A percentile compares a stretch with the other conserved stretches of the same genome.
These are phyloP conservation scores for Pharus latifolius DNA, from an alignment of 176 grass and related monocot species.

Conservation along the genomic window DNA sequence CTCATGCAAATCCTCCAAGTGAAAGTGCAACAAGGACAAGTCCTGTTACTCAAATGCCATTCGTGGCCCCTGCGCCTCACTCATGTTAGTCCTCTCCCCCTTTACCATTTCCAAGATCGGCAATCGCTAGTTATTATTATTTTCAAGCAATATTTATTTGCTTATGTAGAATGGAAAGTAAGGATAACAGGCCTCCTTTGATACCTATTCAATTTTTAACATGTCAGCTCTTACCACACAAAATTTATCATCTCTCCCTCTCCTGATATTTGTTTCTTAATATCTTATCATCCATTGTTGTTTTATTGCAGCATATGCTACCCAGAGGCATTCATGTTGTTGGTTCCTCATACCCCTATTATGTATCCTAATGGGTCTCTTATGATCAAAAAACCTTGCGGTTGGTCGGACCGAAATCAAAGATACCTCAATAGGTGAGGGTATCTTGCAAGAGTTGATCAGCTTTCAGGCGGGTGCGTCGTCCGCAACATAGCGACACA, in stretches of 20 bases:
- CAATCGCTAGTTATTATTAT: neutral
- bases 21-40: neutral
- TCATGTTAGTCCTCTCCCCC: slow-evolving; percentile 21
- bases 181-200: no score
- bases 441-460: neutral
- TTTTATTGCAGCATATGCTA: slow-evolving; percentile 15
- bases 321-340: neutral
- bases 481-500: slow-evolving; percentile 3
- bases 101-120: neutral
- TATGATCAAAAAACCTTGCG: no score
- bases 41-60: neutral
- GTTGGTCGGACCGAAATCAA: neutral
- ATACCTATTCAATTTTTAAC: neutral
- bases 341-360: slow-evolving; percentile 3
- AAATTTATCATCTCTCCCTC: neutral
- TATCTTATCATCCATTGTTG: neutral
- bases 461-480: neutral
- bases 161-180: no score
- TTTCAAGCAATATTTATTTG: neutral
- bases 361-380: slow-evolving; percentile 6
- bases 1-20: slow-evolving; percentile 3
- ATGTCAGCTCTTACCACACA: neutral
- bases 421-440: neutral
- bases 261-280: neutral
- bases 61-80: slow-evolving; percentile 14